Percentiles rank a stretch among this genome's conserved stretches.
Conservation (phyloP, 306 rosid species). For the Cicer yamashitae region DNA sequence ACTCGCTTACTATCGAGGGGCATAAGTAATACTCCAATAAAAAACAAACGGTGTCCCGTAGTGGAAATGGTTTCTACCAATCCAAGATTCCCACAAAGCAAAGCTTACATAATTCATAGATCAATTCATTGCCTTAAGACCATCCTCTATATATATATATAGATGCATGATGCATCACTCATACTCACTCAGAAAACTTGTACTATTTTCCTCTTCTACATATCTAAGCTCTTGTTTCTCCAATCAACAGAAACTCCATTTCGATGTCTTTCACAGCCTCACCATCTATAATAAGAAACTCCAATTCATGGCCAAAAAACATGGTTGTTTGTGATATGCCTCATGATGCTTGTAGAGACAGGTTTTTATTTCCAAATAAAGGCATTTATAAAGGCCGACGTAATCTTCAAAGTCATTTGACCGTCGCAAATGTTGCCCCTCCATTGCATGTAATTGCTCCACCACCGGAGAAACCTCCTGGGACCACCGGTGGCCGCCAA, state of each 20-base stretch:
- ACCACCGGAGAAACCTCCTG: constrained; percentile 35
- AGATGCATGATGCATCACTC: constrained; percentile 26
- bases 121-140: constrained; percentile 4
- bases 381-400: constrained; percentile 23
- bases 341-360: background rate
- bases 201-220: background rate
- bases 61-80: constrained; percentile 63
- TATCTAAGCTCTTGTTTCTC: background rate
- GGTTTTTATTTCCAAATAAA: constrained; percentile 40
- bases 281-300: constrained; percentile 40
- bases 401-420: constrained; percentile 40
- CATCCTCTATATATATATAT: constrained; percentile 39
- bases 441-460: constrained; percentile 51
- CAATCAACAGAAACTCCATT: constrained; percentile 4
- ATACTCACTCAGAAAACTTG: constrained; percentile 31
- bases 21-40: background rate
- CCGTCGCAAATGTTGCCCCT: constrained; percentile 58
- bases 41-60: constrained; percentile 57
- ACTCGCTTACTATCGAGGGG: no score
- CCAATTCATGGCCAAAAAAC: constrained; percentile 37
- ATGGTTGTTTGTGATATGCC: constrained; percentile 38
- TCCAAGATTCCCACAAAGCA: constrained; percentile 56
- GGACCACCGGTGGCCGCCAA: constrained; percentile 14
- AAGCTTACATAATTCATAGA: constrained; percentile 16
- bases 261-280: constrained; percentile 55